Evolutionary conservation across 495 filamentous ascomycete genomes (phyloP), one percentile per base, ranked within the genome.

Genomic region (Talaromyces proteolyticus): DNA sequence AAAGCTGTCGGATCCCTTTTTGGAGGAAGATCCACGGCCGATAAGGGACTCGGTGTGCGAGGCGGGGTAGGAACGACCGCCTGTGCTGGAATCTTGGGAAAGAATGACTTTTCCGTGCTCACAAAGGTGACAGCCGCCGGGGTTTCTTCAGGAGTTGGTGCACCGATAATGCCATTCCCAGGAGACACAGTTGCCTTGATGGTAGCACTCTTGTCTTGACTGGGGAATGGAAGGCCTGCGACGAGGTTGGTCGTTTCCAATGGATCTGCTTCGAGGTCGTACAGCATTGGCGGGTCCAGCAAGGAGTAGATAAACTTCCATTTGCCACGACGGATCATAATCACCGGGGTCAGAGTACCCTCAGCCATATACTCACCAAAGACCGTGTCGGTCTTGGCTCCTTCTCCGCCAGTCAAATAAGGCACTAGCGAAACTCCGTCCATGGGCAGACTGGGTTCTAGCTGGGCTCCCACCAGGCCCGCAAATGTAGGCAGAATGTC

Each of bases 301-400:
- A 86, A 79, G 49, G 87, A 94, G 53, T 82, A 86, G 52, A 88
- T 76, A 53, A 87, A 92, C 68, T 95, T 95, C 84, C 84, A 93
- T 40, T 69, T 69, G 10, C 88, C 89, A 40, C 86, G 82, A 24
- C 81, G 79, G 59, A 95, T 94, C 89, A 95, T 95, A 69, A 93
- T 85, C n/a, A 91, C 73, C 0, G 89, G 89, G 4, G 85, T 80
- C 51, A 91, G 76, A 3, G 89, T 93, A 40, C 89, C 89, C 66
- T 95, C 89, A 17, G 86, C 89, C 62, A 87, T 89, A 65, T 94
- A 95, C 66, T 95, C 89, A 48, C 86, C 88, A 57, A 89, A 84
- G 18, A 89, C 89, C 10, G 84, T 88, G 54, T 95, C 88, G 17
- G 80, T 78, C 44, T 65, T 63, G 37, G 66, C 44, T 23, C 75